Conservation (phyloP, 2,329 filamentous ascomycete genomes). For the Penicillium digitatum region DNA sequence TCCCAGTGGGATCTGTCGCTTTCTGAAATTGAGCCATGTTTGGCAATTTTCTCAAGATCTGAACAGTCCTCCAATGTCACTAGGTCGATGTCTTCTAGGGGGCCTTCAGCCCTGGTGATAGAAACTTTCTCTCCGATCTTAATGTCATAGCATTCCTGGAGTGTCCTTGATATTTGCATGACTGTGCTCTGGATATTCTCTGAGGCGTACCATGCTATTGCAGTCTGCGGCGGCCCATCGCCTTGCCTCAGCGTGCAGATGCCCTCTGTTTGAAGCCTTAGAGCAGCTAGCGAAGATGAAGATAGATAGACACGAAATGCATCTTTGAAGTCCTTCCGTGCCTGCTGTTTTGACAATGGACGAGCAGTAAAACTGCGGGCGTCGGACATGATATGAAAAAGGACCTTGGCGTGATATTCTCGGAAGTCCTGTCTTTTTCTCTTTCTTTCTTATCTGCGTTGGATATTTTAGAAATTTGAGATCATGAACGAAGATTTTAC, state of each 20-base stretch:
- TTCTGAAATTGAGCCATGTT: conserved; percentile 33
- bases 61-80: conserved; percentile 61
- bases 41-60: conserved; percentile 37
- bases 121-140: conserved; percentile 67
- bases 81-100: conserved; percentile 53
- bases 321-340: conserved; percentile 50
- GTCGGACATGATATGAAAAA: conserved; percentile 33
- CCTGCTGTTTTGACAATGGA: conserved; percentile 49
- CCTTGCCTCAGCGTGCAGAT: conserved; percentile 45
- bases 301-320: conserved; percentile 59
- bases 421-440: not conserved
- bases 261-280: conserved; percentile 57
- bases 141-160: conserved; percentile 69
- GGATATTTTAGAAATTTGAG: not conserved
- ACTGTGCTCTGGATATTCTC: conserved; percentile 64
- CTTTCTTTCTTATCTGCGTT: not conserved
- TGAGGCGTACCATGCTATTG: conserved; percentile 60
- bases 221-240: conserved; percentile 48
- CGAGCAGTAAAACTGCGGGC: conserved; percentile 50
- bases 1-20: conserved; percentile 46
- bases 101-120: conserved; percentile 52
- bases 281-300: conserved; percentile 52
- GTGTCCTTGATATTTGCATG: conserved; percentile 67
- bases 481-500: not conserved
- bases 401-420: not conserved